Evolutionary conservation across 148 eudicot genomes (phyloP).

Genomic region (Camellia japonica): DNA sequence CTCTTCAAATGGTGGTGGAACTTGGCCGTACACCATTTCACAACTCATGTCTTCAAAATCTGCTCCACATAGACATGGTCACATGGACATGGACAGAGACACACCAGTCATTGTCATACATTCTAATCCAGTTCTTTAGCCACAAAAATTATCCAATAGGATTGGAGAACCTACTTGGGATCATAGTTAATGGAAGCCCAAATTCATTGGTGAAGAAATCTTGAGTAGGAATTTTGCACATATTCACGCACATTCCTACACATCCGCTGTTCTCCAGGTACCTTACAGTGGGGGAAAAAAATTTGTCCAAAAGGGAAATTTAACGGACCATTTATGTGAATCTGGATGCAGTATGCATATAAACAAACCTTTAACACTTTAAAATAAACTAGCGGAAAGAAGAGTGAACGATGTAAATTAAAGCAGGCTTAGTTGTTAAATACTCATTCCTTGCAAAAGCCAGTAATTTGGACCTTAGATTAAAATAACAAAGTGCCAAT

Average conservation of each 20-base stretch:
- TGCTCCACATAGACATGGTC: conserved; percentile 19
- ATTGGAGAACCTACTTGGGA: conserved; percentile 59
- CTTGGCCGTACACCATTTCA: conserved; percentile 92
- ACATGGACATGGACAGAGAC: too few species aligned
- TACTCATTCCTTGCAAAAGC: background rate
- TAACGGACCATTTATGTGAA: too few species aligned
- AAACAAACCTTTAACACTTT: too few species aligned
- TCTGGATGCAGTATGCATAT: too few species aligned
- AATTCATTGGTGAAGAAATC: conserved; percentile 97
- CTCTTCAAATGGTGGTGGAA: conserved; percentile 77
- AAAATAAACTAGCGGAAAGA: too few species aligned
- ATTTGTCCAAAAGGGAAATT: background rate
- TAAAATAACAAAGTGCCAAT: background rate
- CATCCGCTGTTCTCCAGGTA: conserved; percentile 97
- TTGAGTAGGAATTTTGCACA: conserved; percentile 98
- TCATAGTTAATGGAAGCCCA: conserved; percentile 95
- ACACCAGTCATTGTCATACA: too few species aligned
- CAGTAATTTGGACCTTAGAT: background rate
- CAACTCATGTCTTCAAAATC: conserved; percentile 99
- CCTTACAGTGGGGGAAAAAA: conserved; percentile 29
- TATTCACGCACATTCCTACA: conserved; percentile 92
- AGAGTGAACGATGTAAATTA: too few species aligned
- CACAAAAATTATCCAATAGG: background rate
- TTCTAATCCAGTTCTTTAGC: too few species aligned
- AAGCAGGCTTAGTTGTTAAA: too few species aligned